These are phyloP conservation scores for Lepidium sativum DNA, from an alignment of 345 rosid genomes.

Conservation along the genomic window DNA sequence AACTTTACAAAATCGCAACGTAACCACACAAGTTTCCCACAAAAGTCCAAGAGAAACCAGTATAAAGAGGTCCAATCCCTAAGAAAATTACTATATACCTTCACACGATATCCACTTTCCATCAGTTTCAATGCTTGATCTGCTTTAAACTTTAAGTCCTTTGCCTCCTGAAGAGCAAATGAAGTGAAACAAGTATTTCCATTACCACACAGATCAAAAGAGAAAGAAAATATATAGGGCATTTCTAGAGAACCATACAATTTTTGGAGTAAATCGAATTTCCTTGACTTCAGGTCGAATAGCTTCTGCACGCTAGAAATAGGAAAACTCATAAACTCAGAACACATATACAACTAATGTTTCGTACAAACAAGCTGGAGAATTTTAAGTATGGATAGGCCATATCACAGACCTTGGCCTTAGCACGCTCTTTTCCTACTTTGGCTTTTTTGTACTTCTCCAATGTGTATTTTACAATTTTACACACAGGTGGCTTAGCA, in stretches of 20 bases:
- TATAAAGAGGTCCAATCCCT: background rate
- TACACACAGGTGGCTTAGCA: slow-evolving; percentile 31
- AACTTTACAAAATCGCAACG: background rate
- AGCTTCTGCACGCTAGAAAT: slow-evolving; percentile 20
- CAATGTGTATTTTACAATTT: slow-evolving; percentile 21
- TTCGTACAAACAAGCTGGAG: background rate
- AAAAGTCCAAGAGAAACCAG: background rate
- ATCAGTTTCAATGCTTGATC: slow-evolving; percentile 49
- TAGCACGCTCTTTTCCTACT: slow-evolving; percentile 29
- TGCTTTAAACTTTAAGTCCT: slow-evolving; percentile 74
- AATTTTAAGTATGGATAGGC: background rate
- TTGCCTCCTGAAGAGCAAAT: slow-evolving; percentile 48
- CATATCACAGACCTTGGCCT: slow-evolving; percentile 26
- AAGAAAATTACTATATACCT: slow-evolving; percentile 61
- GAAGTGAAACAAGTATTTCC: background rate
- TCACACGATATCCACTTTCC: slow-evolving; percentile 84
- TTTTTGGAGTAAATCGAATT: slow-evolving; percentile 65
- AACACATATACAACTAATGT: background rate
- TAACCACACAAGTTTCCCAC: background rate
- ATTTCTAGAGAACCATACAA: slow-evolving; percentile 44
- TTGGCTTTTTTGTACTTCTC: slow-evolving; percentile 27
- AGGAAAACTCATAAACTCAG: slow-evolving; percentile 9
- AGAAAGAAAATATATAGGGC: background rate
- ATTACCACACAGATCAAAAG: background rate
- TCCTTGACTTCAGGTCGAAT: slow-evolving; percentile 44